Conservation (phyloP, 2,329 filamentous ascomycete genomes). For the Talaromyces islandicus region DNA sequence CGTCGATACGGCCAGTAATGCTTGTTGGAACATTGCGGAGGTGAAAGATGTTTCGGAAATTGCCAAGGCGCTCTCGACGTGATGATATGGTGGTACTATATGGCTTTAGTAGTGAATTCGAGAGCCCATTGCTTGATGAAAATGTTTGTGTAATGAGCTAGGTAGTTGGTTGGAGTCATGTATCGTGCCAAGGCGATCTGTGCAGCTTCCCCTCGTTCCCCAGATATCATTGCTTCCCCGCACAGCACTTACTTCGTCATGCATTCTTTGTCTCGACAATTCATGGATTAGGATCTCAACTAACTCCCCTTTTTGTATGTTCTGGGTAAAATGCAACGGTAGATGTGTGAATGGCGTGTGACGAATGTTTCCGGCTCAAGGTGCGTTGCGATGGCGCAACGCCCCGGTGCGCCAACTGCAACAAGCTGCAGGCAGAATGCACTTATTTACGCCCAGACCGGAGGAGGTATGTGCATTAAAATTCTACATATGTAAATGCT, state of each 20-base stretch:
- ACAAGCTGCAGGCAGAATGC: conserved; percentile 10
- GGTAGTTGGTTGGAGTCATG: too few relatives aligned
- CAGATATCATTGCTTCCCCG: background rate
- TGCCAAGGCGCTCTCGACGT: background rate
- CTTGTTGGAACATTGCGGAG: conserved; percentile 26
- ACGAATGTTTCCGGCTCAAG: conserved; percentile 14
- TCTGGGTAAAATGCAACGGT: background rate
- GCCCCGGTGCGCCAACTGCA: conserved; percentile 11
- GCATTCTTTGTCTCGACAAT: too few relatives aligned
- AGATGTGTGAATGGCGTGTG: conserved; percentile 8
- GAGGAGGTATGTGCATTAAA: conserved; percentile 9
- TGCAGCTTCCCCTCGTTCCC: background rate
- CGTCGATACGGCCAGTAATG: conserved; percentile 28
- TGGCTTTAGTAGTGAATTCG: background rate
- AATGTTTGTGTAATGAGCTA: background rate
- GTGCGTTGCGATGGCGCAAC: conserved; percentile 14
- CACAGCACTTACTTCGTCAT: background rate
- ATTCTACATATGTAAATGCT: background rate
- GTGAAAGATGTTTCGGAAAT: conserved; percentile 20
- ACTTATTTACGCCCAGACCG: conserved; percentile 13
- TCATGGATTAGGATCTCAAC: too few relatives aligned
- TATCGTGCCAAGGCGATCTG: background rate
- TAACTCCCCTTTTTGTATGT: too few relatives aligned
- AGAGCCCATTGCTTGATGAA: background rate
- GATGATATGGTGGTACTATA: background rate